Evolutionary conservation across 2,329 filamentous ascomycete genomes (phyloP), one percentile per base, ranked within the genome.

Genomic region (Ilyonectria sp.): DNA sequence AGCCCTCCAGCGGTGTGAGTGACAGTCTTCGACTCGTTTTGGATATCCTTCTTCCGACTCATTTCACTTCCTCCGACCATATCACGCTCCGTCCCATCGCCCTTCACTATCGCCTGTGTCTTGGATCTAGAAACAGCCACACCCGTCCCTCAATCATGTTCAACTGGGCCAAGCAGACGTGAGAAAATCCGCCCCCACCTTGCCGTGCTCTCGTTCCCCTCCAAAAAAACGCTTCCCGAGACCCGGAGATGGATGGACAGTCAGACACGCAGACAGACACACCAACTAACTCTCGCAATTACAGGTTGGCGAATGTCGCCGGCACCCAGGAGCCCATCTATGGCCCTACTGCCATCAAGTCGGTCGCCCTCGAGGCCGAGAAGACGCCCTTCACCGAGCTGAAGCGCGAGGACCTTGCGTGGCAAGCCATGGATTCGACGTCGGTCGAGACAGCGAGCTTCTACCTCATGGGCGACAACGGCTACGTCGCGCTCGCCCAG

Each of bases 291-390:
- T n/a, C 3, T 43, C 43, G 29, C 67, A 6, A 33, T 19, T 52
- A 63, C 72, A 92, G 89, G 81, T 82, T 92, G 83, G 89, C 88
- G 81, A 87, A 95, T 82, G 94, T 97, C 80, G 94, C 95, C 79
- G 95, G 97, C 83, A 98, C 95, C 62, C 93, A 97, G 82, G 95
- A 98, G 87, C 95, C 95, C 79, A 93, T 97, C 83, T 98, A 99
- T 82, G 96, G 96, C 72, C 91, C 95, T 56, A 89, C 91, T 8
- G 95, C 95, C 76, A 94, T 98, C 82, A 92, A 90, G 79, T 92
- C 95, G 23, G 94, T 99, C 72, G 91, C 93, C 71, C 88, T 92
- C 77, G 94, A 98, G 84, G 88, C 93, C 70, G 89, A 92, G 80
- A 88, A 89, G 67, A 93, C 89, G 29, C 92, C 94, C 56, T 97